Base-by-base conservation (phyloP, 2,329 filamentous ascomycete species). In the Aspergillus ruber region DNA sequence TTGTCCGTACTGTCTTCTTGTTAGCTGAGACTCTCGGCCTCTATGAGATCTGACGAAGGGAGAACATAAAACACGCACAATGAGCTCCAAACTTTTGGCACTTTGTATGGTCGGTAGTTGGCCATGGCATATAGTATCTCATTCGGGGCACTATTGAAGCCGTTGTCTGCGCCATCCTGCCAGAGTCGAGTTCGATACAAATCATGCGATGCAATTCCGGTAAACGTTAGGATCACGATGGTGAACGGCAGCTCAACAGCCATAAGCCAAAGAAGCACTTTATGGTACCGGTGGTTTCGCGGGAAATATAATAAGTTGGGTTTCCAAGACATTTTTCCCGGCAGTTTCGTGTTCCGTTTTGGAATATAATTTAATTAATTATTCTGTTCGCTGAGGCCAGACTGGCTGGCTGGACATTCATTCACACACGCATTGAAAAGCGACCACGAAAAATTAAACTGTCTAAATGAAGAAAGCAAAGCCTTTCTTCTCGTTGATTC, bases 161-260 rank as follows among this genome's bases (percentile, higher is more conserved):
- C 81, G 60, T 79, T 75, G 50, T 78, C 70, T 33, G 74, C 76
- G 43, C 81, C 81, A 61, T 83, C 79, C 56, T 78, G 72, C 81
- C 81, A 84, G 29, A 84, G 64, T 50, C 75, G 78, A 4, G 77
- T 80, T 38, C 79, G 75, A 60, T 84, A 84, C 44, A 77, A 69
- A 60, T 84, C 74, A 44, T 81, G 80, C 42, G 77, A 74, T 44
- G 81, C 81, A 56, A 84, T 81, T 38, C 81, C 81, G 55, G 79
- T 81, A 13, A 84, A 71, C 2, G 79, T 74, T 41, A 84, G 72
- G 40, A 78, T 70, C 35, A 75, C 75, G 55, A 84, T 71, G 1
- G 77, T 79, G 48, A 83, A 69, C 17, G 75, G 74, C 33, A 83
- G 67, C 61, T 84, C 81, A 47, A 78, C 55, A 42, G 69, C 63